Evolutionary conservation across 78 protist genomes (phyloP).

Genomic region (Anaeramoeba flamelloides): DNA sequence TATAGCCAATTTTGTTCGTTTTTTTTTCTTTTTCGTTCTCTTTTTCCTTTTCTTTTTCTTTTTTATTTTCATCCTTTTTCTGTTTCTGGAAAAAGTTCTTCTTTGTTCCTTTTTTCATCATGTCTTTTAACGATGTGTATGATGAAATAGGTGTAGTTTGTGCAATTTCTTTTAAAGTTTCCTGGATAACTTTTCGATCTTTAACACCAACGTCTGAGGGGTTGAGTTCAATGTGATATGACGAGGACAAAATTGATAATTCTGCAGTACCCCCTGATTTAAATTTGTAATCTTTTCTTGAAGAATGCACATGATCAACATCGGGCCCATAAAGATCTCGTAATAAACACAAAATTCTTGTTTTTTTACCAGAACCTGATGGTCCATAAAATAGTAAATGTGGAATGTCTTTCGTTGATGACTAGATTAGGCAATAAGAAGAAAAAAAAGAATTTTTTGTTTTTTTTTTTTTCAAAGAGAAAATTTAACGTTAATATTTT

Average conservation of each 20-base stretch:
- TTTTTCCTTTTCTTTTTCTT: too few relatives aligned
- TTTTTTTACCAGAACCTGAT: constrained; percentile 90
- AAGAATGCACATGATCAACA: constrained; percentile 48
- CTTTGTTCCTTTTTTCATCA: too few relatives aligned
- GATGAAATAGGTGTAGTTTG: constrained; percentile 45
- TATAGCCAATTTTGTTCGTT: too few relatives aligned
- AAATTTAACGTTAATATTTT: too few relatives aligned
- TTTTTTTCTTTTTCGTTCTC: too few relatives aligned
- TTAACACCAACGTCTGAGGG: constrained; percentile 78
- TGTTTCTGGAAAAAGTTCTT: too few relatives aligned
- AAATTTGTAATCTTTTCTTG: too few relatives aligned
- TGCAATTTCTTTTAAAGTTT: constrained; percentile 83
- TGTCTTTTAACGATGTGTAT: neutral
- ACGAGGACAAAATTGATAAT: constrained; percentile 38
- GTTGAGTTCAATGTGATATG: constrained; percentile 78
- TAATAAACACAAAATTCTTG: constrained; percentile 66
- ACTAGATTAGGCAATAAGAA: too few relatives aligned
- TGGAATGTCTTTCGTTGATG: too few relatives aligned
- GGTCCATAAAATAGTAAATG: constrained; percentile 92
- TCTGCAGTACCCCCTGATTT: constrained; percentile 29
- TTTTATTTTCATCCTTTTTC: too few relatives aligned
- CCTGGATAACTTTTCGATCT: constrained; percentile 76
- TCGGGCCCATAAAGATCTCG: constrained; percentile 69
- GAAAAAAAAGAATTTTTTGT: too few relatives aligned
- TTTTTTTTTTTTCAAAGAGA: too few relatives aligned